A percentile compares a stretch with the other conserved stretches of the same genome.
These are phyloP conservation scores for Stemphylium lycopersici DNA, from an alignment of 2,329 filamentous ascomycete species.

Conservation along the genomic window DNA sequence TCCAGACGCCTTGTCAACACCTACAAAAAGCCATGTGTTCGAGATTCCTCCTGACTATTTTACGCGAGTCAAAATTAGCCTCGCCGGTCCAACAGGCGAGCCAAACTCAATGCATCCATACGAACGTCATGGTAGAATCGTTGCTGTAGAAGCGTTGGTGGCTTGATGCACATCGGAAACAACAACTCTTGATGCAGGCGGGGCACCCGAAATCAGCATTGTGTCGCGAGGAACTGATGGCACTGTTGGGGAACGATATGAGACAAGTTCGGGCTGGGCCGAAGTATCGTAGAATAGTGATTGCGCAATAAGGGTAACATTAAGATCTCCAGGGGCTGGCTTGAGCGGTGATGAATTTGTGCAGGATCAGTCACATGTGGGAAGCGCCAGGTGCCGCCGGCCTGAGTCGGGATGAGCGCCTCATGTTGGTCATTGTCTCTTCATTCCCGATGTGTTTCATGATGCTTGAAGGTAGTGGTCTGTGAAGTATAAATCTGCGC, in stretches of 20 bases:
- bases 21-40: constrained; percentile 3
- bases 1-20: background rate
- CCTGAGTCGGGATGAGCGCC: constrained; percentile 1
- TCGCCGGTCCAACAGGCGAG: constrained; percentile 7
- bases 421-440: constrained; percentile 1
- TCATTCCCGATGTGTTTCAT: constrained; percentile 9
- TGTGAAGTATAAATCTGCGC: constrained; percentile 10
- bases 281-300: background rate
- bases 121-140: constrained; percentile 15
- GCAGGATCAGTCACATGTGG: background rate
- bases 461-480: constrained; percentile 5
- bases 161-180: constrained; percentile 4
- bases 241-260: background rate
- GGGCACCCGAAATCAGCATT: background rate
- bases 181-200: constrained; percentile 1
- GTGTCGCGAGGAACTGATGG: background rate
- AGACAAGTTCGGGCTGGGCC: background rate
- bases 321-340: constrained; percentile 2
- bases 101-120: constrained; percentile 13
- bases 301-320: constrained; percentile 7
- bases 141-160: constrained; percentile 14
- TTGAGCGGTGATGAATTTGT: constrained; percentile 2
- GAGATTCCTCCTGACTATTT: constrained; percentile 10
- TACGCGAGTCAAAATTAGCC: constrained; percentile 20
- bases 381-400: background rate